Conservation (phyloP, 2,329 filamentous ascomycete genomes). For the Pseudogymnoascus sp. region DNA sequence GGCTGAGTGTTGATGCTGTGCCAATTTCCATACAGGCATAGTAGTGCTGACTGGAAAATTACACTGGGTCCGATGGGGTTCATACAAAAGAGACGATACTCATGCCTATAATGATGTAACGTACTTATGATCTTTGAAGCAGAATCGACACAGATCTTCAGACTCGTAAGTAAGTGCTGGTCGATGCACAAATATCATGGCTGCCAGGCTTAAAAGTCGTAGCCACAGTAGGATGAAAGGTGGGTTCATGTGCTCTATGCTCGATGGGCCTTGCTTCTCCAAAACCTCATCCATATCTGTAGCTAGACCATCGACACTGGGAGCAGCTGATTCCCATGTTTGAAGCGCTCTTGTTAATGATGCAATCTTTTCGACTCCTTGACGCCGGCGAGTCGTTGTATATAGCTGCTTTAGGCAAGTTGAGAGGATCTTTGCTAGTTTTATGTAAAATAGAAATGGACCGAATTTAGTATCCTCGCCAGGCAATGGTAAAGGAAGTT, state of each 20-base stretch:
- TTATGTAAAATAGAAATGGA: not conserved
- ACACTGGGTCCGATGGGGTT: not conserved
- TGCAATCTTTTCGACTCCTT: slow-evolving; percentile 9
- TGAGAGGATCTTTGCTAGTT: not conserved
- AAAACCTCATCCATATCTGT: not conserved
- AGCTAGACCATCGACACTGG: not conserved
- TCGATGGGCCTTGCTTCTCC: not conserved
- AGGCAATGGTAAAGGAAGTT: slow-evolving; percentile 6
- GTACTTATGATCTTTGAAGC: not conserved
- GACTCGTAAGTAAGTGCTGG: slow-evolving; percentile 7
- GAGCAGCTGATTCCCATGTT: not conserved
- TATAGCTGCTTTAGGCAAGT: slow-evolving; percentile 2
- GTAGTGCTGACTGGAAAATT: not conserved
- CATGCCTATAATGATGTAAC: not conserved
- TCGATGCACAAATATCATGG: slow-evolving; percentile 1
- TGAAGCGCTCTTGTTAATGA: not conserved
- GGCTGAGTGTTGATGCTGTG: not conserved
- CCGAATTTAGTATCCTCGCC: slow-evolving; percentile 7
- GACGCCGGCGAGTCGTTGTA: slow-evolving; percentile 7
- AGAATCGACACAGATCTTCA: not conserved
- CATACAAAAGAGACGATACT: not conserved
- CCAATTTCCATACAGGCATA: slow-evolving; percentile 1
- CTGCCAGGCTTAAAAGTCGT: not conserved
- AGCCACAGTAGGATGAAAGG: not conserved
- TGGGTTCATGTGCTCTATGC: not conserved